Conservation (phyloP, 2,329 filamentous ascomycete species). For the Penicillium olsonii region DNA sequence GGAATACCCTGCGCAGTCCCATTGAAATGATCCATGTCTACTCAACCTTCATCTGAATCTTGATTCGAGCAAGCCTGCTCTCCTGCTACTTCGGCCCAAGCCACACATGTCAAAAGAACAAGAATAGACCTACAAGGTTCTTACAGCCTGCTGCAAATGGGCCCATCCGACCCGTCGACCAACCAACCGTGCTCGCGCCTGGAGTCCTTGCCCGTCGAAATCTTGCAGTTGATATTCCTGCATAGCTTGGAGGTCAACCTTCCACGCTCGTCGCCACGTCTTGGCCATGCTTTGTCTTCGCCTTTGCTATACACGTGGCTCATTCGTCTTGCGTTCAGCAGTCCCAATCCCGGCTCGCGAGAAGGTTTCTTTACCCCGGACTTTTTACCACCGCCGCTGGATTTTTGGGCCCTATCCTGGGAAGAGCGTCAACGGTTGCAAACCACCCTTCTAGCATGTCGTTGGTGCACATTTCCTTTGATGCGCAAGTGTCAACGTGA, state of each 20-base stretch:
- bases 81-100: not conserved
- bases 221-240: conserved; percentile 56
- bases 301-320: conserved; percentile 46
- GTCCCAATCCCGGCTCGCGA: conserved; percentile 33
- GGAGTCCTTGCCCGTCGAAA: conserved; percentile 50
- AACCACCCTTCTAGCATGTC: conserved; percentile 37
- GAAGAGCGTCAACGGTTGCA: conserved; percentile 37
- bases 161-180: conserved; percentile 5
- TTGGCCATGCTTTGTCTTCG: conserved; percentile 44
- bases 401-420: conserved; percentile 34
- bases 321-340: conserved; percentile 46
- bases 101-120: not conserved
- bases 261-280: conserved; percentile 44
- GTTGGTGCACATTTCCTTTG: conserved; percentile 44
- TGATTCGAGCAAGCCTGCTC: not conserved
- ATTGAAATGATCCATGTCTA: conserved; percentile 9
- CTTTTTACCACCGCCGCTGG: conserved; percentile 40
- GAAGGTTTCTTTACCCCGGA: conserved; percentile 38
- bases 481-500: conserved; percentile 43
- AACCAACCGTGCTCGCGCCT: conserved; percentile 31
- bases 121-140: not conserved
- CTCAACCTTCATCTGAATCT: not conserved
- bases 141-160: conserved; percentile 18
- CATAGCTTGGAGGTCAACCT: conserved; percentile 51
- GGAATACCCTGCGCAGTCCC: conserved; percentile 3